phyloP scores from a whole-genome alignment of 192 early-diverging fungal genomes.

The Linderina pennispora region DNA sequence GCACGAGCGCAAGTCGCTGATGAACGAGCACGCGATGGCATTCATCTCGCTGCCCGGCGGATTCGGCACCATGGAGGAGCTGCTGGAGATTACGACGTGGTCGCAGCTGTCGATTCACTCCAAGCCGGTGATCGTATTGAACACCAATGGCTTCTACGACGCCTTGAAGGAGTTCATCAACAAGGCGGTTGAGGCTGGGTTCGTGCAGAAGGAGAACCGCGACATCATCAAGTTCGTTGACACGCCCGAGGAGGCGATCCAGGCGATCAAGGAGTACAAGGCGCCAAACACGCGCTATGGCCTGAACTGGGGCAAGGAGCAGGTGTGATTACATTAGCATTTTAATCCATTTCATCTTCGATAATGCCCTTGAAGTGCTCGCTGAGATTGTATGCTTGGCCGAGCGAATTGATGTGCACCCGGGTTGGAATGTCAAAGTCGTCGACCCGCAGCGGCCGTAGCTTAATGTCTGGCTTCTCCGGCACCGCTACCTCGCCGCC shows the following conservation, averaged over 20 bases:
- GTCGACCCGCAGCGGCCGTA: constrained; percentile 21
- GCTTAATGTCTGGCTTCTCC: constrained; percentile 2
- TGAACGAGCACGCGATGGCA: constrained; percentile 61
- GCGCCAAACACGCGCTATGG: constrained; percentile 43
- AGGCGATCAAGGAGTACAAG: constrained; percentile 49
- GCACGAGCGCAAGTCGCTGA: constrained; percentile 74
- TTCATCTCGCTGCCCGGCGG: constrained; percentile 88
- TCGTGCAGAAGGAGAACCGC: constrained; percentile 49
- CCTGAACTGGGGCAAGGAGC: constrained; percentile 45
- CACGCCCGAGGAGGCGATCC: constrained; percentile 52
- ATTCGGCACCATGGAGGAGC: constrained; percentile 82
- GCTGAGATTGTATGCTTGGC: constrained; percentile 34
- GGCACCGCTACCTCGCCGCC: not conserved
- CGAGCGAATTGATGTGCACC: constrained; percentile 16
- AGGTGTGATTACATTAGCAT: not conserved
- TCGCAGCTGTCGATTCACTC: constrained; percentile 70
- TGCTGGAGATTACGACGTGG: constrained; percentile 79
- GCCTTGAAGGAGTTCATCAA: constrained; percentile 60
- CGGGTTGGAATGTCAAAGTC: constrained; percentile 33
- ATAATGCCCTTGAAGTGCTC: constrained; percentile 5
- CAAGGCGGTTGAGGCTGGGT: constrained; percentile 56
- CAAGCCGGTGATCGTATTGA: constrained; percentile 76
- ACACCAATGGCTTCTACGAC: constrained; percentile 72
- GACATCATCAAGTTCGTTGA: constrained; percentile 54
- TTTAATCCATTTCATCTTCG: not conserved